Conservation (phyloP, 2,329 filamentous ascomycete species). For the Hymenoscyphus scutula region DNA sequence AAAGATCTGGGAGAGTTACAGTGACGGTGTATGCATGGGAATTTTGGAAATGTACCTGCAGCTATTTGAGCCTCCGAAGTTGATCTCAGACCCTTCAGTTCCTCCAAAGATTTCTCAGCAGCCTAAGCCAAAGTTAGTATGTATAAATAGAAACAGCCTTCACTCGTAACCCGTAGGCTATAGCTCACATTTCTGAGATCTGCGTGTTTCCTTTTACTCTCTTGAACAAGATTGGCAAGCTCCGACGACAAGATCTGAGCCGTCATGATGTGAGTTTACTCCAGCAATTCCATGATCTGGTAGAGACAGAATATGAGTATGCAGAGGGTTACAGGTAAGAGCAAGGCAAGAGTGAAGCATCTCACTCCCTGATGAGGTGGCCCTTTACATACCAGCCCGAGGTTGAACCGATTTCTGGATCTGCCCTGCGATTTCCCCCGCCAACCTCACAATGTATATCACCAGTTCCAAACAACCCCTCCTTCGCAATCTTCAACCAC, state of each 20-base stretch:
- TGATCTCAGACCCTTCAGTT: constrained; percentile 73
- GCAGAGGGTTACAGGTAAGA: constrained; percentile 6
- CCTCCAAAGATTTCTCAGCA: constrained; percentile 88
- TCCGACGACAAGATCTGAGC: constrained; percentile 85
- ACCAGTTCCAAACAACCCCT: neutral
- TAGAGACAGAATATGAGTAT: constrained; percentile 6
- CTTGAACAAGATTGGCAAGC: constrained; percentile 86
- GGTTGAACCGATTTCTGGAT: constrained; percentile 14
- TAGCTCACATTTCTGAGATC: constrained; percentile 74
- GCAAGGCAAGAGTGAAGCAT: constrained; percentile 4
- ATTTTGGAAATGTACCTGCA: constrained; percentile 33
- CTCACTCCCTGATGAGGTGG: constrained; percentile 16
- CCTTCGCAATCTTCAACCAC: neutral
- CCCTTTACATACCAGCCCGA: constrained; percentile 20
- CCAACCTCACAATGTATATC: neutral
- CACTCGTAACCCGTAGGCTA: constrained; percentile 13
- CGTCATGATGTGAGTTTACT: constrained; percentile 60
- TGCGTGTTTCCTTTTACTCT: constrained; percentile 91
- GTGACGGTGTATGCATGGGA: constrained; percentile 8
- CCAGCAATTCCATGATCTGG: constrained; percentile 26
- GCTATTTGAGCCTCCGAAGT: constrained; percentile 64
- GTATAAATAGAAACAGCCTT: neutral
- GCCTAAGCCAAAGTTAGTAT: constrained; percentile 54
- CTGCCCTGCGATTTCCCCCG: constrained; percentile 12
- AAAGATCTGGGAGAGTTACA: constrained; percentile 61